Base-by-base conservation (phyloP, 352 stramenopile species). In the Thalassiosira exigua region DNA sequence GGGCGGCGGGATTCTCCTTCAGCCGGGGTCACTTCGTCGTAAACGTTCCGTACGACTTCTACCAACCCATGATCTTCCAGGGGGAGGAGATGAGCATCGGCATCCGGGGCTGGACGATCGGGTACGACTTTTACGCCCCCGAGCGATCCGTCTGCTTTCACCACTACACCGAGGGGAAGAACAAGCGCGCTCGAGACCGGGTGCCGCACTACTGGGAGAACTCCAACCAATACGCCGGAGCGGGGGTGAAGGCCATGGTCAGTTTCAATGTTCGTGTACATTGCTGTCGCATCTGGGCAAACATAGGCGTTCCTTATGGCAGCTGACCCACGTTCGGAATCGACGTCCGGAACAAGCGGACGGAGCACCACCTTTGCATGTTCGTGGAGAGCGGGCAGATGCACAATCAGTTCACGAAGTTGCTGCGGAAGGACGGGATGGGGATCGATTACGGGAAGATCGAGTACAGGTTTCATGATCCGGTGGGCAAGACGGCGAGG, bases 1-100 rank as follows among this genome's bases (percentile, higher is more conserved):
- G 89, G 87, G 92, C 92, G 1, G 92, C 92, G 11, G 91, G 92
- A 21, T 94, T 94, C 51, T 89, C 69, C n/a, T 96, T 95, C 66
- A 81, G 70, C n/a, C 61, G 91, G 3, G 91, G 91, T 19, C 91
- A 95, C 42, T 93, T 94, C 67, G 66, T 95, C 26, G 80, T 94
- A 0, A 91, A 93, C 64, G 89, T 95, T 11, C 92, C 92, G 3
- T 96, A 96, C 73, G 92, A 95, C 84, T 82, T 75, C n/a, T 91
- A 93, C 57, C 70, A 88, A 39, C 88, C 90, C 4, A 92, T 93
- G 90, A 92, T 95, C 33, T 95, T 95, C 51, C 89, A 93, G 72
- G 88, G 88, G 26, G 88, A 93, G 74, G 88, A 93, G 75, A 92
- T 93, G 71, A 81, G 53, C 26, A 92, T 95, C 58, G 89, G 87